These are phyloP conservation scores for Lactifluus rugatus DNA, from an alignment of 768 basidiomycete species.

Conservation along the genomic window DNA sequence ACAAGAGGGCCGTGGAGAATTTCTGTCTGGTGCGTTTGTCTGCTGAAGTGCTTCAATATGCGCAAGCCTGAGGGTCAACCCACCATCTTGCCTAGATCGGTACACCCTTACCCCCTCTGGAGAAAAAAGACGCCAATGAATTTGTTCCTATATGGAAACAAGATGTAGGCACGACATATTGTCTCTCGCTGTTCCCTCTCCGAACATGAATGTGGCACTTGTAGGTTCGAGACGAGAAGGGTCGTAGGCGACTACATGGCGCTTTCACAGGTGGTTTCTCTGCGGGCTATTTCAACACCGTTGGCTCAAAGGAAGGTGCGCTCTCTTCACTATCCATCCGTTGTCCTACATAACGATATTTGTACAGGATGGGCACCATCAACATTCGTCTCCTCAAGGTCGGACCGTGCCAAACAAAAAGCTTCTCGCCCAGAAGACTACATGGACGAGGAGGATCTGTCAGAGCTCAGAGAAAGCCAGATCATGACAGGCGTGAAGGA, in stretches of 20 bases:
- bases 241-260: constrained; percentile 86
- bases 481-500: constrained; percentile 56
- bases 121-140: constrained; percentile 86
- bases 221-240: constrained; percentile 88
- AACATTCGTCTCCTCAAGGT: constrained; percentile 84
- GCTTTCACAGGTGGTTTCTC: constrained; percentile 98
- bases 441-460: constrained; percentile 98
- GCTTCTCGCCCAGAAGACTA: constrained; percentile 76
- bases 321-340: not conserved
- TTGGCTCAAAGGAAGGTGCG: constrained; percentile 89
- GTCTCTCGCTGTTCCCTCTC: constrained; percentile 18
- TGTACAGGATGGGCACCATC: constrained; percentile 87
- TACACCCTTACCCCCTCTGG: constrained; percentile 89
- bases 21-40: constrained; percentile 62
- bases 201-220: constrained; percentile 7
- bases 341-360: not conserved
- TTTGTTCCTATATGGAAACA: constrained; percentile 98
- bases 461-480: constrained; percentile 65
- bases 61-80: not conserved
- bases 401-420: constrained; percentile 58
- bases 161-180: constrained; percentile 47
- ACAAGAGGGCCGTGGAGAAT: constrained; percentile 64
- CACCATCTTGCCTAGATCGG: constrained; percentile 55
- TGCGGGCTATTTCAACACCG: constrained; percentile 94
- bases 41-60: not conserved